Conservation (phyloP, 129 eudicot species). For the Flaveria ramosissima region DNA sequence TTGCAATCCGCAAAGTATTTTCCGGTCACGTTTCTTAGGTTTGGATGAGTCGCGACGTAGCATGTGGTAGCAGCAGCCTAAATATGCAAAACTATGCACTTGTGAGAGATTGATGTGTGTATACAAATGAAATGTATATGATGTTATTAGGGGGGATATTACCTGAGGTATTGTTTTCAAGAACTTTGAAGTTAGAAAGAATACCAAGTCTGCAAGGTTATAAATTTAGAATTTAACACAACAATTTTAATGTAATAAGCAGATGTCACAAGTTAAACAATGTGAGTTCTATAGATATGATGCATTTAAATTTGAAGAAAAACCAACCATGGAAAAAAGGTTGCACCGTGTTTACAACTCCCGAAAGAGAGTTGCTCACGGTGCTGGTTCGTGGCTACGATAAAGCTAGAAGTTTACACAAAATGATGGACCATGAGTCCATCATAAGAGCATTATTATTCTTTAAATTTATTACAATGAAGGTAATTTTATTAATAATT, state of each 20-base stretch:
- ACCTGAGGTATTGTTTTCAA: constrained; percentile 97
- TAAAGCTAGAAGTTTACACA: neutral
- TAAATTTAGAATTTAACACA: neutral
- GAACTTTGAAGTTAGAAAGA: constrained; percentile 74
- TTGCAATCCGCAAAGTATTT: constrained; percentile 89
- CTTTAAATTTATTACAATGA: neutral
- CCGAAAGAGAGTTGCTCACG: too few species aligned
- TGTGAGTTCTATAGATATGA: neutral
- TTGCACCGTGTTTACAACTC: neutral
- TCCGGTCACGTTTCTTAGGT: constrained; percentile 54
- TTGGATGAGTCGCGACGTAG: constrained; percentile 77
- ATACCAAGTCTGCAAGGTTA: constrained; percentile 68
- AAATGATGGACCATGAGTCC: neutral
- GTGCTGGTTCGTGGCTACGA: too few species aligned
- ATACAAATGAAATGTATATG: neutral
- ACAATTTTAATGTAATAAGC: neutral
- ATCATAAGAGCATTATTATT: neutral
- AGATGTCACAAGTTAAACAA: neutral
- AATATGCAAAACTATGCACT: neutral
- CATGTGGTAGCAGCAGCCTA: constrained; percentile 98
- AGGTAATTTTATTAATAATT: too few species aligned
- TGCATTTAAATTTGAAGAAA: neutral
- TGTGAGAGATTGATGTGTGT: neutral
- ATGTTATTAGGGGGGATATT: neutral
- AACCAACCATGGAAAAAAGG: neutral